Evolutionary conservation across 176 grass and related monocot species (phyloP), one percentile per base, ranked within the genome.

Genomic region (Aegilops speltoides): DNA sequence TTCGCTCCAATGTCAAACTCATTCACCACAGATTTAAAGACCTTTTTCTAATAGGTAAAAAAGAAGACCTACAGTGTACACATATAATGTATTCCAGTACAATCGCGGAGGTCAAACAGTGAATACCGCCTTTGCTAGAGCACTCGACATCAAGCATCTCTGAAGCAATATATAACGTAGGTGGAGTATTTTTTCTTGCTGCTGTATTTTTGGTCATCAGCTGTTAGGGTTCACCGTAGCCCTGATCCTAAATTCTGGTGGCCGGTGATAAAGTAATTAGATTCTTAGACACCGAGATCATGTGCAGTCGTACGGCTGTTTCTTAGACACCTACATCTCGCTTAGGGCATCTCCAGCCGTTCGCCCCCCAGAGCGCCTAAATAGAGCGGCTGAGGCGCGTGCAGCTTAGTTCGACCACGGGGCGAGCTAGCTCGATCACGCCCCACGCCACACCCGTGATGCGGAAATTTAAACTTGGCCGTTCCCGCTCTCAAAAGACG

Each of bases 1-100:
- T 50, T 71, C 48, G 26, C 37, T 29, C 15, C 22, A 23, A 24
- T 63, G 57, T 89, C 87, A 80, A 80, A 89, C 62, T 38, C 52
- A 72, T 50, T 71, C 63, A 50, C 78, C 72, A 22, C 60, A 68
- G 46, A n/a, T 77, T 68, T 24, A 45, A 68, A 8, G 45, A 65
- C 69, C 5, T 41, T 41, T 11, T 41, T 41, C 10, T 41, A 41
- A 8, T 41, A 41, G 40, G 40, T 10, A 41, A 41, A 41, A 41
- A 41, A 40, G 2, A 41, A 40, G 40, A 41, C 40, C 40, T 41
- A 11, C 23, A 57, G 32, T 8, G 33, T 70, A 69, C 43, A 34
- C 57, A 41, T 75, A 37, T 83, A 48, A 48, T 48, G 60, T 76
- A 62, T 73, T 19, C 20, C 61, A 24, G 13, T 76, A 68, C 48